A percentile compares a stretch with the other conserved stretches of the same genome.
phyloP scores from a whole-genome alignment of 2,329 filamentous ascomycete species.

The Colletotrichum scovillei region DNA sequence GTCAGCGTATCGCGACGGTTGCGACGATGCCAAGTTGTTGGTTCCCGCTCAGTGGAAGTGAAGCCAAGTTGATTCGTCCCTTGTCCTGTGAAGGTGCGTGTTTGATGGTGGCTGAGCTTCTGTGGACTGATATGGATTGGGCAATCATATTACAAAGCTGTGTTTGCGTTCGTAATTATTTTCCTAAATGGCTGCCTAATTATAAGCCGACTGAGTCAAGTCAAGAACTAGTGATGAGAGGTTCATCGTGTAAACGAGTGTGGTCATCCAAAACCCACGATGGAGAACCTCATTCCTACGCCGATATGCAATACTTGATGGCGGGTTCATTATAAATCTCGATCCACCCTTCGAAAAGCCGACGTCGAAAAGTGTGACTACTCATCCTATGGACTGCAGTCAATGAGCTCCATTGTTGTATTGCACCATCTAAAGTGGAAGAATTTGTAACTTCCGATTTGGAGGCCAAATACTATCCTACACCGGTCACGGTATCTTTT shows the following conservation, averaged over 20 bases:
- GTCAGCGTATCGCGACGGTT: neutral
- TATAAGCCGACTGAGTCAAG: neutral
- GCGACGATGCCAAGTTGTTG: conserved; percentile 5
- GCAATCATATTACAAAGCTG: neutral
- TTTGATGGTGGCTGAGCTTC: neutral
- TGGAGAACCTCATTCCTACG: neutral
- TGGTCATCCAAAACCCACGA: neutral
- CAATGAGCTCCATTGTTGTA: too few species aligned
- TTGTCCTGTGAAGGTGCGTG: neutral
- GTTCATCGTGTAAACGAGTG: neutral
- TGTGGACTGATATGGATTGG: neutral
- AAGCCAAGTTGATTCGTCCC: conserved; percentile 4
- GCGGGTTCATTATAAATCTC: too few species aligned
- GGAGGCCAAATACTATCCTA: too few species aligned
- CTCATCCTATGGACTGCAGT: too few species aligned
- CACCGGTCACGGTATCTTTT: neutral
- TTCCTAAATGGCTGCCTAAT: neutral
- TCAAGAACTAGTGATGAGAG: neutral
- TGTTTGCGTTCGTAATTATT: neutral
- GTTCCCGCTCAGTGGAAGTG: neutral
- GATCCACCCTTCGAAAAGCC: too few species aligned
- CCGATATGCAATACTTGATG: too few species aligned
- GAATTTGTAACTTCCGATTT: neutral
- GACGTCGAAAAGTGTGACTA: too few species aligned
- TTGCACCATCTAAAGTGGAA: too few species aligned